These are phyloP conservation scores for Kwoniella sp. DNA, from an alignment of 768 basidiomycete species.

Conservation along the genomic window DNA sequence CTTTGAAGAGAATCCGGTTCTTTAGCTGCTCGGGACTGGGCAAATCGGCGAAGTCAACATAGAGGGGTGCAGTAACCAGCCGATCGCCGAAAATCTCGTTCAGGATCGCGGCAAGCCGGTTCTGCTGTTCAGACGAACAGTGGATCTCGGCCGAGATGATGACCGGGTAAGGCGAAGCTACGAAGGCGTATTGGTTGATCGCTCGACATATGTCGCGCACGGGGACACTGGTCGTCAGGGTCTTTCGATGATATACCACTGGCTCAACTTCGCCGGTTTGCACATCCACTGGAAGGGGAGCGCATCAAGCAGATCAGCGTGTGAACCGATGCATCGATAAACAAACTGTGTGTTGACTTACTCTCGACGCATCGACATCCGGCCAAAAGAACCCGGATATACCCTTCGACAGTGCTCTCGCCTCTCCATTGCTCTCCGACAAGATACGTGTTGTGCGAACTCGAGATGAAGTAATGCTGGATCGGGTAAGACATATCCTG, in stretches of 20 bases:
- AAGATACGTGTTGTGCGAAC: constrained; percentile 73
- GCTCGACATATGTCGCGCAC: constrained; percentile 79
- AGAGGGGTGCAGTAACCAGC: constrained; percentile 61
- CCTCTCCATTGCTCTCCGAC: constrained; percentile 64
- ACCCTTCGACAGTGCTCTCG: constrained; percentile 85
- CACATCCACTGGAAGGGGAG: constrained; percentile 72
- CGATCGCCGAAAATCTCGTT: constrained; percentile 64
- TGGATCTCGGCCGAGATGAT: constrained; percentile 93
- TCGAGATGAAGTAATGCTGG: constrained; percentile 83
- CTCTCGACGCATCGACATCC: constrained; percentile 92
- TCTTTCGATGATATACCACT: constrained; percentile 84
- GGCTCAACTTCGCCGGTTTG: constrained; percentile 86
- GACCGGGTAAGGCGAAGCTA: constrained; percentile 85
- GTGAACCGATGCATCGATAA: neutral
- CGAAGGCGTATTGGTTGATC: constrained; percentile 85
- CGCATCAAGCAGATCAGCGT: neutral
- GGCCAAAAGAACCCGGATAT: constrained; percentile 84
- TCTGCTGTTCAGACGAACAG: constrained; percentile 77
- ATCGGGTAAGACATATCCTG: constrained; percentile 89
- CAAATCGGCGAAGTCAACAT: constrained; percentile 59
- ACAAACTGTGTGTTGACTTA: constrained; percentile 57
- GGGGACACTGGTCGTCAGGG: constrained; percentile 79
- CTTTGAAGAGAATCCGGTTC: constrained; percentile 77
- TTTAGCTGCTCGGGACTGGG: constrained; percentile 85
- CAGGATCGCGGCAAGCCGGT: constrained; percentile 76